Evolutionary conservation across 2,329 filamentous ascomycete species (phyloP).

Genomic region (Tothia fuscella): DNA sequence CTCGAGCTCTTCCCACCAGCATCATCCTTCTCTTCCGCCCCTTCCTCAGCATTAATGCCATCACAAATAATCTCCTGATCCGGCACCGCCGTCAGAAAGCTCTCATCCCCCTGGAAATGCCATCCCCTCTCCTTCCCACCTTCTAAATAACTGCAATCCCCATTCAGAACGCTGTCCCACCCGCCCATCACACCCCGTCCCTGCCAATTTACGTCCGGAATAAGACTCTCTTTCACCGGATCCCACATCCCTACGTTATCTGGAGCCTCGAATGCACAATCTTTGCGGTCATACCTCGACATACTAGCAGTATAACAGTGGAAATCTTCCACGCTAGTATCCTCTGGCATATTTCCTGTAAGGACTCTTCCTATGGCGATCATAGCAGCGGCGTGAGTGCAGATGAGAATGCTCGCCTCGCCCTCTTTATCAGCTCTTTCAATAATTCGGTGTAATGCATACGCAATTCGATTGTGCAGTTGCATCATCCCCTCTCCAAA

Average conservation of each 20-base stretch:
- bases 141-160: slow-evolving; percentile 72
- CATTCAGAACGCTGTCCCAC: slow-evolving; percentile 71
- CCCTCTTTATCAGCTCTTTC: slow-evolving; percentile 54
- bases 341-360: slow-evolving; percentile 64
- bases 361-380: slow-evolving; percentile 76
- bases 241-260: slow-evolving; percentile 18
- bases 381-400: slow-evolving; percentile 79
- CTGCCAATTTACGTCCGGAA: slow-evolving; percentile 41
- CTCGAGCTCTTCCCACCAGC: not conserved
- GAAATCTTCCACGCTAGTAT: slow-evolving; percentile 67
- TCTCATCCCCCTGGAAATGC: slow-evolving; percentile 32
- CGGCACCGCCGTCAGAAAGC: slow-evolving; percentile 7
- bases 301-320: slow-evolving; percentile 72
- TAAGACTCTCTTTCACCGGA: slow-evolving; percentile 20
- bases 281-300: slow-evolving; percentile 50
- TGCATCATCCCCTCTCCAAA: slow-evolving; percentile 65
- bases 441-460: slow-evolving; percentile 58
- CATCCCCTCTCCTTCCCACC: slow-evolving; percentile 80
- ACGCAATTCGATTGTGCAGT: slow-evolving; percentile 69
- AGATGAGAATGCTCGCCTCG: slow-evolving; percentile 60
- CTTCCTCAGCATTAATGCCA: slow-evolving; percentile 4
- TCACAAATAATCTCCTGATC: slow-evolving; percentile 8
- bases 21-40: not conserved
- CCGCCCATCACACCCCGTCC: slow-evolving; percentile 56
- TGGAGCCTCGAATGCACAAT: slow-evolving; percentile 12